Conservation (phyloP, 2,329 filamentous ascomycete species). For the Ophiostoma triangulosporum region DNA sequence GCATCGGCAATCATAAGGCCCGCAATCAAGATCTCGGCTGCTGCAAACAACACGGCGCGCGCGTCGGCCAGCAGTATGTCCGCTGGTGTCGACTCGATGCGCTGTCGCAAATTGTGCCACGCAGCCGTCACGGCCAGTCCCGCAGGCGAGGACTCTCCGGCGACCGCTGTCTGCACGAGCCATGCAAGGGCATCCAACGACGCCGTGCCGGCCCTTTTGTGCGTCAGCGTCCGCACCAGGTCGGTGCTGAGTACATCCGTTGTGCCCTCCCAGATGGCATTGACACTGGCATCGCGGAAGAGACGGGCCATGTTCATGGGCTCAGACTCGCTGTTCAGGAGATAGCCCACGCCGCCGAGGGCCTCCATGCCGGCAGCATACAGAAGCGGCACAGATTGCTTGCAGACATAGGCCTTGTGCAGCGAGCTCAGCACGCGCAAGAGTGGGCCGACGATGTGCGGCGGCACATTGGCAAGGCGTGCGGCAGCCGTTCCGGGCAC, state of each 20-base stretch:
- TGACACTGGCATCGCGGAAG: conserved; percentile 49
- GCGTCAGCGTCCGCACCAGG: conserved; percentile 33
- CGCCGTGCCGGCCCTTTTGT: conserved; percentile 24
- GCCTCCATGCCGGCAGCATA: conserved; percentile 47
- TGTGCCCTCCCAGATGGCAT: conserved; percentile 51
- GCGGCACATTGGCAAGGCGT: conserved; percentile 8
- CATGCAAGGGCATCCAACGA: conserved; percentile 30
- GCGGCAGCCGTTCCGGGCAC: background rate
- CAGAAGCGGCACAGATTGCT: conserved; percentile 33
- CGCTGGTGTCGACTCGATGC: conserved; percentile 23
- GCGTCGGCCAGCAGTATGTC: conserved; percentile 32
- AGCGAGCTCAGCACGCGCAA: conserved; percentile 46
- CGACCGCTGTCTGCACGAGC: conserved; percentile 19
- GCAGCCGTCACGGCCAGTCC: conserved; percentile 15
- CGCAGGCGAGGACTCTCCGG: background rate
- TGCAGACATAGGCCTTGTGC: conserved; percentile 45
- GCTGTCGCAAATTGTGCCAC: conserved; percentile 28
- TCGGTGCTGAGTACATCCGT: conserved; percentile 53
- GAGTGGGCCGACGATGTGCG: conserved; percentile 25
- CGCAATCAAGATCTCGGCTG: conserved; percentile 31
- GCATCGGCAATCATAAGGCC: conserved; percentile 30
- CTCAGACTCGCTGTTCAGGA: conserved; percentile 46
- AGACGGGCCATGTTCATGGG: conserved; percentile 53
- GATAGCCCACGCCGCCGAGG: conserved; percentile 53
- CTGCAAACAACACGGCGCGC: conserved; percentile 28